phyloP scores from a whole-genome alignment of 78 protist genomes.

The Emiliania huxleyi region DNA sequence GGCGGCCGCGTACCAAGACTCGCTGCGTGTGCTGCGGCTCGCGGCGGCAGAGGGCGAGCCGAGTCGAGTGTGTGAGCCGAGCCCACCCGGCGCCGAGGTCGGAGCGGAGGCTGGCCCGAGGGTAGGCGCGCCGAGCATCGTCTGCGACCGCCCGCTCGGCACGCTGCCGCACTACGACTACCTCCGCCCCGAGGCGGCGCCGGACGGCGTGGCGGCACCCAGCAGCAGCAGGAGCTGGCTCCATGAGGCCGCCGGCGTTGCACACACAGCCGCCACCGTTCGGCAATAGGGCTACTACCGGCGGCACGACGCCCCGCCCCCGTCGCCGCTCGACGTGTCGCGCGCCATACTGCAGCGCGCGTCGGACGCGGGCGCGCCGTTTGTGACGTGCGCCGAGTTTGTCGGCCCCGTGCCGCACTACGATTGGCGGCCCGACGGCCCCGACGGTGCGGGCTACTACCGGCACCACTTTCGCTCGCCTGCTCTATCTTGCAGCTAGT shows the following conservation, averaged over 20 bases:
- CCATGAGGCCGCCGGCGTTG: too few relatives aligned
- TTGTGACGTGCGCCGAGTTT: background rate
- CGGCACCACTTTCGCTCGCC: too few relatives aligned
- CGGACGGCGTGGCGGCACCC: background rate
- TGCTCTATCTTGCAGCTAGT: too few relatives aligned
- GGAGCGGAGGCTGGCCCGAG: too few relatives aligned
- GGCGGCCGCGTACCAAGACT: background rate
- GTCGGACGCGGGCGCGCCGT: background rate
- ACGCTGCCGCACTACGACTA: background rate
- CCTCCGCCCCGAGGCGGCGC: background rate
- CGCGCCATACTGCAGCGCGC: background rate
- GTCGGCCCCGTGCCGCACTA: background rate
- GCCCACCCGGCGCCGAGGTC: too few relatives aligned
- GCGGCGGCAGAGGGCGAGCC: background rate
- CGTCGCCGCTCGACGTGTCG: background rate
- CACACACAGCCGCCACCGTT: too few relatives aligned
- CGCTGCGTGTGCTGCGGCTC: background rate
- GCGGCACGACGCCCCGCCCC: background rate
- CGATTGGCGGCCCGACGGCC: background rate
- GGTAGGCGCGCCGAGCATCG: background rate
- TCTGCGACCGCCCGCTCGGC: background rate
- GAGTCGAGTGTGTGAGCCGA: too few relatives aligned
- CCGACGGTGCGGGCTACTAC: background rate
- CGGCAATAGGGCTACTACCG: constrained; percentile 5
- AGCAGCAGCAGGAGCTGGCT: too few relatives aligned